Evolutionary conservation across 441 rosid genomes (phyloP).

Genomic region (Metrosideros polymorpha): DNA sequence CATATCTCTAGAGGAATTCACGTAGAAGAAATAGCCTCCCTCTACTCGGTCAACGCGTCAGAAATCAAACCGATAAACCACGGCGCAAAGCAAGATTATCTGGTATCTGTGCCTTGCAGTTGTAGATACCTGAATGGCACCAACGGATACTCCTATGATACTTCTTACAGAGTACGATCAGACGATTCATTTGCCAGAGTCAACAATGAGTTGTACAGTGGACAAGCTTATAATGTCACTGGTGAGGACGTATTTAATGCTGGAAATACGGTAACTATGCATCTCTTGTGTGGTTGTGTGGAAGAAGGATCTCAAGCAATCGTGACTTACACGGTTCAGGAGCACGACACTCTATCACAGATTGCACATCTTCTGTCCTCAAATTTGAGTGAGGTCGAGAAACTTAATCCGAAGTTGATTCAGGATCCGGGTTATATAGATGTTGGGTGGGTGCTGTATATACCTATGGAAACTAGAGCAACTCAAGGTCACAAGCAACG

Average conservation of each 20-base stretch:
- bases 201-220: neutral
- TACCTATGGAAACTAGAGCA: slow-evolving; percentile 12
- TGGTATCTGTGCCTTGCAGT: slow-evolving; percentile 22
- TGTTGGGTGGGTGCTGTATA: slow-evolving; percentile 25
- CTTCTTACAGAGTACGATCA: slow-evolving; percentile 4
- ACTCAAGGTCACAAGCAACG: slow-evolving; percentile 11
- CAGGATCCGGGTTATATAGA: slow-evolving; percentile 18
- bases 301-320: slow-evolving; percentile 9
- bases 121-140: slow-evolving; percentile 24
- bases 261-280: slow-evolving; percentile 1
- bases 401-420: slow-evolving; percentile 1
- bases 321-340: slow-evolving; percentile 19
- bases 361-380: slow-evolving; percentile 19
- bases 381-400: slow-evolving; percentile 5
- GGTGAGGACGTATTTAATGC: slow-evolving; percentile 4
- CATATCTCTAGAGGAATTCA: slow-evolving; percentile 16
- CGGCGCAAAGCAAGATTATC: slow-evolving; percentile 11
- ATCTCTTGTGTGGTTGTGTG: slow-evolving; percentile 21
- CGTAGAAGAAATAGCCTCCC: slow-evolving; percentile 8
- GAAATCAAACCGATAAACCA: slow-evolving; percentile 8
- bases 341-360: slow-evolving; percentile 11
- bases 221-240: slow-evolving; percentile 19
- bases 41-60: slow-evolving; percentile 16
- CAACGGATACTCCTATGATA: slow-evolving; percentile 19
- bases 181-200: slow-evolving; percentile 1